These are phyloP conservation scores for Talaromyces sp. DNA, from an alignment of 2,329 filamentous ascomycete species.

Conservation along the genomic window DNA sequence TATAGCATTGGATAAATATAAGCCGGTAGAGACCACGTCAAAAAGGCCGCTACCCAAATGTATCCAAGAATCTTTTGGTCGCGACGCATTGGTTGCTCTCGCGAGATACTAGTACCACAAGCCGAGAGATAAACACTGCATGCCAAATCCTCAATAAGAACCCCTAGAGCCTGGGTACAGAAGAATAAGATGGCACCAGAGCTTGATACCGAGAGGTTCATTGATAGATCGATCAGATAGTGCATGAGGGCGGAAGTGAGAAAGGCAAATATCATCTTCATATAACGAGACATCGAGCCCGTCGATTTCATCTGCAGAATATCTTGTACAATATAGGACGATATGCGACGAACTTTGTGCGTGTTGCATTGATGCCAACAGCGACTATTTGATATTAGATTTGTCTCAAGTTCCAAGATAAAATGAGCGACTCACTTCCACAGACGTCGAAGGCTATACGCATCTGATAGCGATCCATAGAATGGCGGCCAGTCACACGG, in stretches of 20 bases:
- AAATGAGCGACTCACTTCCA: background rate
- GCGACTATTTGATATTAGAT: background rate
- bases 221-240: slow-evolving; percentile 1
- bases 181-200: background rate
- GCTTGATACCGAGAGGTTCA: background rate
- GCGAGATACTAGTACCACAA: background rate
- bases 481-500: slow-evolving; percentile 1
- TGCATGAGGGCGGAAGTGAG: background rate
- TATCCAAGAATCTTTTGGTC: background rate
- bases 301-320: background rate
- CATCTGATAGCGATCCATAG: background rate
- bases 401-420: background rate
- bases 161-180: background rate
- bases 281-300: background rate
- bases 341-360: slow-evolving; percentile 1
- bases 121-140: background rate
- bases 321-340: background rate
- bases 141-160: background rate
- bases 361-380: background rate
- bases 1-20: slow-evolving; percentile 2
- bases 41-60: background rate
- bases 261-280: background rate
- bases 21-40: background rate
- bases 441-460: slow-evolving; percentile 1
- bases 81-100: background rate